Conservation (phyloP, 352 stramenopile species). For the Globisporangium radiosum region DNA sequence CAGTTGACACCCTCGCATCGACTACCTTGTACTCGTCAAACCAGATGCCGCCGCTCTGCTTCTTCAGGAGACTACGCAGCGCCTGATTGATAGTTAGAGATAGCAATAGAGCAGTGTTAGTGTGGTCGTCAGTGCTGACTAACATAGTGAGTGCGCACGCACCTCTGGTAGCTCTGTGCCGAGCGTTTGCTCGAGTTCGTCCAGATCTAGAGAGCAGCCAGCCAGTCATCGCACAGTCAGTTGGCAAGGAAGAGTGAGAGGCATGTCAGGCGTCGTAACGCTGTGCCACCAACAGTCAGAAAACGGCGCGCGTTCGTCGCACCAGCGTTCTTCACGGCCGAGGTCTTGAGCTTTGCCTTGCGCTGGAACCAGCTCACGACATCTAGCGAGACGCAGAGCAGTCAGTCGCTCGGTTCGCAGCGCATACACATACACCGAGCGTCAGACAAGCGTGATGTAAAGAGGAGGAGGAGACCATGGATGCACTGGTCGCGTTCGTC, state of each 20-base stretch:
- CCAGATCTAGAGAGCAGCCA: constrained; percentile 34
- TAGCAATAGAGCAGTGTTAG: too few relatives aligned
- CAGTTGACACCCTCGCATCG: not conserved
- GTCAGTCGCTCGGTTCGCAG: too few relatives aligned
- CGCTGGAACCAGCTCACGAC: constrained; percentile 83
- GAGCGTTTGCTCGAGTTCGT: constrained; percentile 64
- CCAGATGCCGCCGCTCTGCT: constrained; percentile 76
- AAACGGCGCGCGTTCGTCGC: not conserved
- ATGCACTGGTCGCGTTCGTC: constrained; percentile 80
- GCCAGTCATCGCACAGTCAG: not conserved
- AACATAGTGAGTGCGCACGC: not conserved
- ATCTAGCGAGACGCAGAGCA: constrained; percentile 21
- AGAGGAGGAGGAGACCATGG: constrained; percentile 26
- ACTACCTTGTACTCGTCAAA: constrained; percentile 77
- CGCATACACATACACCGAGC: too few relatives aligned
- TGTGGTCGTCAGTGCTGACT: too few relatives aligned
- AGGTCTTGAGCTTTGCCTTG: constrained; percentile 55
- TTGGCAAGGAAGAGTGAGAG: too few relatives aligned
- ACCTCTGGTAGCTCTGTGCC: constrained; percentile 53
- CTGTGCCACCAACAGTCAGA: too few relatives aligned
- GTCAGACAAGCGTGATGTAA: not conserved
- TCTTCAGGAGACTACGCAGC: constrained; percentile 54
- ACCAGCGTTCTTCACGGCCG: constrained; percentile 42
- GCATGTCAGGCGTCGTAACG: too few relatives aligned
- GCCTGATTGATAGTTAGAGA: constrained; percentile 18